These are phyloP conservation scores for Erigeron philadelphicus DNA, from an alignment of 140 eudicot genomes.

Conservation along the genomic window DNA sequence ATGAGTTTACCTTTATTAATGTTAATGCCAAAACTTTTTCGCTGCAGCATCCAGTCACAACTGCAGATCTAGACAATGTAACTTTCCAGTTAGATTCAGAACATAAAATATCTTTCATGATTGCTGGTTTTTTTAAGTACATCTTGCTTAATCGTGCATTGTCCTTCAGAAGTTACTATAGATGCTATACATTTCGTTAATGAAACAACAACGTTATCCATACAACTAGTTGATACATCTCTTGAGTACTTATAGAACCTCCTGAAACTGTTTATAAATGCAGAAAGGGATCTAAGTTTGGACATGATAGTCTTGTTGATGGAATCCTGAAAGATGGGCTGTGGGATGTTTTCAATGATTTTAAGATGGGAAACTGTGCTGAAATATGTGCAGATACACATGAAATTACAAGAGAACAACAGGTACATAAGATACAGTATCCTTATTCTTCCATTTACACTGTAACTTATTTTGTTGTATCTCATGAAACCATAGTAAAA, in stretches of 20 bases:
- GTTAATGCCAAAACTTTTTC: constrained; percentile 10
- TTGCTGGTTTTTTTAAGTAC: no score
- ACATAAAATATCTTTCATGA: no score
- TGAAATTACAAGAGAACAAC: constrained; percentile 73
- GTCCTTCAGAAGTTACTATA: background rate
- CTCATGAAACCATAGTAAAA: background rate
- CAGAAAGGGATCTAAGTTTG: constrained; percentile 93
- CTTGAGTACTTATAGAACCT: background rate
- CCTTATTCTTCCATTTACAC: background rate
- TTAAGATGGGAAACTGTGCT: constrained; percentile 83
- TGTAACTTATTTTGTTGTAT: constrained; percentile 10
- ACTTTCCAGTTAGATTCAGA: no score
- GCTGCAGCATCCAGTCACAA: background rate
- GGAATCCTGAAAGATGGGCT: constrained; percentile 86
- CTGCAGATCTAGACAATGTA: background rate
- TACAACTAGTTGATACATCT: no score
- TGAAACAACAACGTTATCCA: background rate
- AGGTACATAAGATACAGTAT: constrained; percentile 38
- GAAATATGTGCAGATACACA: constrained; percentile 90
- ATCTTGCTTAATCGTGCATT: no score
- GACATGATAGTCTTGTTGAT: constrained; percentile 84
- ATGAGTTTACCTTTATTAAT: constrained; percentile 6
- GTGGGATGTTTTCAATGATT: constrained; percentile 87
- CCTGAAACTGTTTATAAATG: constrained; percentile 21
- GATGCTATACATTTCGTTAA: background rate